These are phyloP conservation scores for Alternaria alternata DNA, from an alignment of 2,329 filamentous ascomycete genomes.

Conservation along the genomic window DNA sequence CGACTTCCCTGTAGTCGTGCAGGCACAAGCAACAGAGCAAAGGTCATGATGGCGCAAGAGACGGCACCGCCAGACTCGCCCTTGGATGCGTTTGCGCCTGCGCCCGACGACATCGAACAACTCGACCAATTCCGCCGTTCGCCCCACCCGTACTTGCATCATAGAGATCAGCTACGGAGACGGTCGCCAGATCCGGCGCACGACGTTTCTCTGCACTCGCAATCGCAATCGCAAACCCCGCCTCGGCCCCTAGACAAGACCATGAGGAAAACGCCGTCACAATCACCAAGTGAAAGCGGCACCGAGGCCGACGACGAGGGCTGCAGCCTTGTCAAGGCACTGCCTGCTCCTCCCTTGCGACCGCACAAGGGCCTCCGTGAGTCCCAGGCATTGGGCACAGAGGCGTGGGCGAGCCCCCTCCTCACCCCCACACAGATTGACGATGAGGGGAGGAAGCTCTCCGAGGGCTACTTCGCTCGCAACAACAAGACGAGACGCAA, in stretches of 20 bases:
- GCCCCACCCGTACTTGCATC: conserved; percentile 50
- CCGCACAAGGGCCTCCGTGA: conserved; percentile 81
- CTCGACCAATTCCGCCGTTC: conserved; percentile 50
- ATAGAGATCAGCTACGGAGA: conserved; percentile 35
- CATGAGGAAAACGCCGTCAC: conserved; percentile 38
- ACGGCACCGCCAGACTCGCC: conserved; percentile 25
- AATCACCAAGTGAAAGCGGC: conserved; percentile 79
- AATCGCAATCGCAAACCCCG: conserved; percentile 22
- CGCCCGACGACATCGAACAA: conserved; percentile 36
- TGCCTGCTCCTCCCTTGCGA: conserved; percentile 78
- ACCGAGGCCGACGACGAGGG: conserved; percentile 96
- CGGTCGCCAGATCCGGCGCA: conserved; percentile 20
- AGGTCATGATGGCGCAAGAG: conserved; percentile 14
- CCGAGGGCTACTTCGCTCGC: conserved; percentile 48
- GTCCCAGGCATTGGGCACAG: conserved; percentile 45
- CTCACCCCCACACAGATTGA: conserved; percentile 59
- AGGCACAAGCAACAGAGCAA: not conserved
- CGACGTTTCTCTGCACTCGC: conserved; percentile 12
- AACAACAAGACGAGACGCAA: conserved; percentile 25
- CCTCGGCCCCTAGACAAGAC: conserved; percentile 26
- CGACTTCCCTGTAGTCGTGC: not conserved
- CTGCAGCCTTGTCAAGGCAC: conserved; percentile 74
- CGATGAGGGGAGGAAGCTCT: conserved; percentile 54
- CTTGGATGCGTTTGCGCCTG: conserved; percentile 27
- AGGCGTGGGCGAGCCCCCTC: conserved; percentile 50